Percentiles rank a stretch among this genome's conserved stretches.
phyloP scores from a whole-genome alignment of 345 rosid genomes.

The Carallia brachiata region DNA sequence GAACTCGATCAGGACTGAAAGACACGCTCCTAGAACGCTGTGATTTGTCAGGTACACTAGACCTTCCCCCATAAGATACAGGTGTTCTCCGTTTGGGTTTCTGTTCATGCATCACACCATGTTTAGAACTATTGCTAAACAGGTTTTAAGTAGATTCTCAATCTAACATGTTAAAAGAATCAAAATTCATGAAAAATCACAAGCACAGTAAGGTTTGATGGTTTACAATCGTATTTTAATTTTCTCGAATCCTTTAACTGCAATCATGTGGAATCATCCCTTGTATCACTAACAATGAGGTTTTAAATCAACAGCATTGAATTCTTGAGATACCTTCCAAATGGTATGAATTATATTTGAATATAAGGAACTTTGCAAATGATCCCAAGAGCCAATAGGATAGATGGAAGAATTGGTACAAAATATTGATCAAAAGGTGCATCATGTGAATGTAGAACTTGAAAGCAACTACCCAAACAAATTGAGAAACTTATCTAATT shows the following conservation, averaged over 20 bases:
- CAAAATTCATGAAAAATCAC: not conserved
- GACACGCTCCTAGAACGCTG: slow-evolving; percentile 99
- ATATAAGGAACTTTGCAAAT: not conserved
- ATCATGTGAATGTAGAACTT: not conserved
- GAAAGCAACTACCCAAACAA: not conserved
- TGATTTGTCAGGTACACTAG: slow-evolving; percentile 76
- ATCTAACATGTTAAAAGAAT: not conserved
- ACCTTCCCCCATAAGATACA: slow-evolving; percentile 81
- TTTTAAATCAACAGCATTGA: not conserved
- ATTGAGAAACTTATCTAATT: not conserved
- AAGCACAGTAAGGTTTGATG: too few relatives aligned
- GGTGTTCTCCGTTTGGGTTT: slow-evolving; percentile 90
- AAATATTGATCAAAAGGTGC: not conserved
- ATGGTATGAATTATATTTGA: too few relatives aligned
- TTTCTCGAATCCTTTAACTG: too few relatives aligned
- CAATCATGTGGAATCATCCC: too few relatives aligned
- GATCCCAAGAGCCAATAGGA: not conserved
- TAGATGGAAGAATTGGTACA: not conserved
- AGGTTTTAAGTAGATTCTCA: not conserved
- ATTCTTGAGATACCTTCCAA: too few relatives aligned
- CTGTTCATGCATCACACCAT: slow-evolving; percentile 34
- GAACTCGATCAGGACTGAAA: slow-evolving; percentile 92
- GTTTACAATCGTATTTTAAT: too few relatives aligned
- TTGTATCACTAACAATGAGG: not conserved
- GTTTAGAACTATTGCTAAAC: slow-evolving; percentile 6